phyloP scores from a whole-genome alignment of 1,139 yeast genomes.

The Geotrichum aggregatum region DNA sequence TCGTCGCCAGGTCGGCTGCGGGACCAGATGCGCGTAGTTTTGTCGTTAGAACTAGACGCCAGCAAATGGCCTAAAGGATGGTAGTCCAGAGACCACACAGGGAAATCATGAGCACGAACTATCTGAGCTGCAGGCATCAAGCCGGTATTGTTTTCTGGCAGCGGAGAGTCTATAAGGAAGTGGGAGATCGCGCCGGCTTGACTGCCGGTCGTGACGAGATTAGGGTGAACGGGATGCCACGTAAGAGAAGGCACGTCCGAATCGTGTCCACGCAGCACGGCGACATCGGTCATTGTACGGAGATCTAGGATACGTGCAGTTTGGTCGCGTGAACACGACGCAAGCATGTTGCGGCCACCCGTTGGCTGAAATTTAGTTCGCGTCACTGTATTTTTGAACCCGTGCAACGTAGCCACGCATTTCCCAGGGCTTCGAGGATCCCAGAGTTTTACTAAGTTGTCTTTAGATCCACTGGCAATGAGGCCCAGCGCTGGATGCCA shows the following conservation, averaged over 20 bases:
- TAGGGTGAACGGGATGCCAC: constrained; percentile 90
- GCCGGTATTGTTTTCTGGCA: constrained; percentile 31
- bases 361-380: constrained; percentile 72
- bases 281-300: constrained; percentile 73
- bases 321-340: constrained; percentile 84
- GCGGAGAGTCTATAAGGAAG: constrained; percentile 58
- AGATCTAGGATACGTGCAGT: constrained; percentile 85
- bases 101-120: constrained; percentile 92
- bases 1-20: constrained; percentile 90
- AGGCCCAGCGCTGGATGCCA: constrained; percentile 93
- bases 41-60: constrained; percentile 90
- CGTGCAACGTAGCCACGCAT: constrained; percentile 77
- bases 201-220: constrained; percentile 78
- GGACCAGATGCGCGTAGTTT: constrained; percentile 93
- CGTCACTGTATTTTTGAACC: constrained; percentile 89
- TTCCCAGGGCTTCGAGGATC: constrained; percentile 84
- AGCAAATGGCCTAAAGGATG: constrained; percentile 92
- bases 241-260: constrained; percentile 80
- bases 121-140: constrained; percentile 44
- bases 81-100: constrained; percentile 82
- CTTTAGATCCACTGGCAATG: constrained; percentile 67
- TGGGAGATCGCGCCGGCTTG: constrained; percentile 85
- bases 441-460: constrained; percentile 89
- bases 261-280: constrained; percentile 71
- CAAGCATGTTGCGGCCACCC: constrained; percentile 64